Base-by-base conservation (phyloP, 805 yeast species). In the Kurtzmaniella cleridarum region DNA sequence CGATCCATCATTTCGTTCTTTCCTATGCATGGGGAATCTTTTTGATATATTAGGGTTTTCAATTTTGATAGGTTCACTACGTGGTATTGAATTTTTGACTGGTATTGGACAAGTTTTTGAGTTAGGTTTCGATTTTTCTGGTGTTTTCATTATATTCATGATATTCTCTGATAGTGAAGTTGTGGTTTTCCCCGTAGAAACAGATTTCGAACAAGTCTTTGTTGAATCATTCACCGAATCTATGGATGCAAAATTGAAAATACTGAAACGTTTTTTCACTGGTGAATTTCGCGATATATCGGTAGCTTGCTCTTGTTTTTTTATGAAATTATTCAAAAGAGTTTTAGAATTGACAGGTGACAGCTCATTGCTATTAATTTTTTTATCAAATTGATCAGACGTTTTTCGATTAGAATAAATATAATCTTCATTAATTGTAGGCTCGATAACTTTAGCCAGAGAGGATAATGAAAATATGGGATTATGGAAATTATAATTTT, bases 401-500 rank as follows among this genome's bases (percentile, higher is more conserved):
- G 34, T 34, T 15, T 11, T 34, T 4, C 37, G 36, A 20, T 35
- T 26, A 32, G 32, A 16, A 42, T 33, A 18, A 38, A 30, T 30
- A n/a, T 36, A 36, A 33, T 36, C 39, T 7, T 30, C 39, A 30
- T 33, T 36, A n/a, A 63, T 53, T 2, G 68, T 62, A n/a, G 70
- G 63, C 13, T 52, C 39, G 3, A 49, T 51, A 3, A 42, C 31
- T 28, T 48, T 46, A 6, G 49, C 36, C 3, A 44, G 32, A 3
- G 50, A 33, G 13, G 47, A 38, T 15, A 13, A 62, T 53, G 32
- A 45, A 55, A 14, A 54, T 9, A 57, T 59, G 0, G 72, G 72
- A 41, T 66, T 66, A 39, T 66, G 70, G 45, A 66, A 66, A 37
- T 57, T 57, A 29, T 44, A 45, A 16, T 13, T 20, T 20, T 29